These are phyloP conservation scores for Phytopythium aichiense DNA, from an alignment of 352 stramenopile genomes.

Conservation along the genomic window DNA sequence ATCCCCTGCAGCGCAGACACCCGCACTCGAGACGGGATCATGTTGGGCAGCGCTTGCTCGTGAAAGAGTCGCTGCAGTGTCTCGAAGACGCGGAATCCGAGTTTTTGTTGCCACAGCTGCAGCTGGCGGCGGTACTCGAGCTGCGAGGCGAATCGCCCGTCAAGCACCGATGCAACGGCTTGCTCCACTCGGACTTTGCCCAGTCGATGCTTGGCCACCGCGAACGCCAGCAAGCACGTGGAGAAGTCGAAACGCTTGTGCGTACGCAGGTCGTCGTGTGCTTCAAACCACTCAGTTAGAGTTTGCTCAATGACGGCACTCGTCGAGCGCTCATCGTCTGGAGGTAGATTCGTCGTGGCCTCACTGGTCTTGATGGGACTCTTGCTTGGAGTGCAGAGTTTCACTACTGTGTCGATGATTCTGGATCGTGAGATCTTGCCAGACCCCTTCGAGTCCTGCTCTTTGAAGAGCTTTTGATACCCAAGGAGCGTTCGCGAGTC, in stretches of 20 bases:
- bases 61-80: constrained; percentile 57
- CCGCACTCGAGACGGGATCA: constrained; percentile 48
- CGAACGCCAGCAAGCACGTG: constrained; percentile 50
- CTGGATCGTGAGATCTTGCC: constrained; percentile 35
- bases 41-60: constrained; percentile 34
- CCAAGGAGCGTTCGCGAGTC: constrained; percentile 26
- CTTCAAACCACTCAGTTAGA: constrained; percentile 47
- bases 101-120: constrained; percentile 64
- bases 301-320: constrained; percentile 9
- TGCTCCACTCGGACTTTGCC: constrained; percentile 46
- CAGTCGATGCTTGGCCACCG: constrained; percentile 36
- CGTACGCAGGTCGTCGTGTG: constrained; percentile 37
- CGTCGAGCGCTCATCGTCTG: constrained; percentile 2
- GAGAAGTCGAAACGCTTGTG: constrained; percentile 53
- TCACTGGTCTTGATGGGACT: neutral
- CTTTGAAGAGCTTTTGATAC: constrained; percentile 32
- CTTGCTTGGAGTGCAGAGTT: constrained; percentile 14
- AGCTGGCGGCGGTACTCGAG: constrained; percentile 57
- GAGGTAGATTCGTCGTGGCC: neutral
- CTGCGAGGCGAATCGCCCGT: constrained; percentile 50
- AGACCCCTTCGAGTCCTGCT: constrained; percentile 26
- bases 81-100: constrained; percentile 51
- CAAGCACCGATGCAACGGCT: constrained; percentile 38
- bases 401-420: constrained; percentile 36
- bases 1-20: constrained; percentile 34